phyloP scores from a whole-genome alignment of 805 yeast species.

The Schwanniomyces yamadae region DNA sequence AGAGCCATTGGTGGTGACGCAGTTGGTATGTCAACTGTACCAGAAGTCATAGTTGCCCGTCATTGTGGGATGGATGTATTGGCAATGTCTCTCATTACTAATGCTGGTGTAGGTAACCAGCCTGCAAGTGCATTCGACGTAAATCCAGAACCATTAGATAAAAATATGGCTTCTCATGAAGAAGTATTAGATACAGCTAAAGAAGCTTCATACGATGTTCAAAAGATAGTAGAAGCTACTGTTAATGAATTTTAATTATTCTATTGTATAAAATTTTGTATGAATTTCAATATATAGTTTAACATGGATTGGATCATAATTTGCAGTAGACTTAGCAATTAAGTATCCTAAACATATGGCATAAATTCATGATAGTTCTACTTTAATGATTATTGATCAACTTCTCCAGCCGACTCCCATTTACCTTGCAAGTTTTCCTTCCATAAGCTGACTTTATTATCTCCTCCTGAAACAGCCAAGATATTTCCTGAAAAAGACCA shows the following conservation, averaged over 20 bases:
- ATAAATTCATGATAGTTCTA: no score
- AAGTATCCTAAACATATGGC: no score
- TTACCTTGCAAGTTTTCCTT: constrained; percentile 88
- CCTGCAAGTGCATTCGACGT: constrained; percentile 67
- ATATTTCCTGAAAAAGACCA: constrained; percentile 97
- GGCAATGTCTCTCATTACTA: constrained; percentile 85
- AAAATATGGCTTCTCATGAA: constrained; percentile 85
- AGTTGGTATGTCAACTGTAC: constrained; percentile 98
- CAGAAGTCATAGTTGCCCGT: constrained; percentile 90
- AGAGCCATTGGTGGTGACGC: constrained; percentile 80
- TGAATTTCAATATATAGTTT: no score
- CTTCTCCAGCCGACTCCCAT: constrained; percentile 98
- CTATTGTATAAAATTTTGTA: no score
- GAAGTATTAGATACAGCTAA: constrained; percentile 86
- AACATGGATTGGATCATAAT: no score
- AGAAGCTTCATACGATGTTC: constrained; percentile 79
- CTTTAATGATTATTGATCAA: constrained; percentile 71
- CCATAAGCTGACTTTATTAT: constrained; percentile 94
- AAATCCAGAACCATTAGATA: constrained; percentile 51
- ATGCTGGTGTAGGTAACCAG: constrained; percentile 67
- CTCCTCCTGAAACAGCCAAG: constrained; percentile 94
- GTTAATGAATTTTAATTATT: constrained; percentile 41
- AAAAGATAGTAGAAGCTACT: constrained; percentile 62
- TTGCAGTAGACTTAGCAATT: no score
- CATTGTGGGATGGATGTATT: constrained; percentile 81